These are phyloP conservation scores for Raddia distichophylla DNA, from an alignment of 176 grass and related monocot genomes.

Conservation along the genomic window DNA sequence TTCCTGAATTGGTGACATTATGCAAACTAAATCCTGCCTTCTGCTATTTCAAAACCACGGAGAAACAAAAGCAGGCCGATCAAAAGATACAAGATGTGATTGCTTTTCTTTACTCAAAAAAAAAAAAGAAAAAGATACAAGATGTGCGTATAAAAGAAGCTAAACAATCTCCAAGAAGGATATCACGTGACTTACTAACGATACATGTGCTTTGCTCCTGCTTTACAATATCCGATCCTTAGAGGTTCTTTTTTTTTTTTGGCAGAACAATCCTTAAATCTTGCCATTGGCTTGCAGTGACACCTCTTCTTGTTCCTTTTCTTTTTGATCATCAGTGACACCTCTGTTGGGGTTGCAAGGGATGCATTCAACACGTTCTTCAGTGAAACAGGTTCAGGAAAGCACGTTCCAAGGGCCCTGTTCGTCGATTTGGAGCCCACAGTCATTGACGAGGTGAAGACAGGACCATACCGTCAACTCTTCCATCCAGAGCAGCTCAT, in stretches of 20 bases:
- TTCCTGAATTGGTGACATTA: not conserved
- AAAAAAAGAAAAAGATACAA: not conserved
- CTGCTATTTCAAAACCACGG: not conserved
- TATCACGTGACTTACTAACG: not conserved
- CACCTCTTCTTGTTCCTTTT: constrained; percentile 23
- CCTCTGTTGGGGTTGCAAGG: constrained; percentile 55
- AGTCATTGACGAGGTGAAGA: constrained; percentile 77
- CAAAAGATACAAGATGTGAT: not conserved
- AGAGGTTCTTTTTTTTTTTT: too few species aligned
- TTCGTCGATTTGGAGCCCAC: constrained; percentile 79
- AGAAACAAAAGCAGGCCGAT: constrained; percentile 13
- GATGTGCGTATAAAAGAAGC: not conserved
- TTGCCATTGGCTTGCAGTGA: constrained; percentile 50
- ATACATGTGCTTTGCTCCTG: constrained; percentile 16
- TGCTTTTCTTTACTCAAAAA: too few species aligned
- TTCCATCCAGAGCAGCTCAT: constrained; percentile 91
- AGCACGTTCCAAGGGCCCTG: constrained; percentile 75
- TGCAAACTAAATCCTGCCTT: not conserved
- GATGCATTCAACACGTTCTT: constrained; percentile 94
- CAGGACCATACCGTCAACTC: constrained; percentile 63
- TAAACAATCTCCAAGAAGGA: constrained; percentile 12
- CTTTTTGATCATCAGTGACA: constrained; percentile 45
- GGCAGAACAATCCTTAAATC: too few species aligned
- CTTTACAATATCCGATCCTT: constrained; percentile 2
- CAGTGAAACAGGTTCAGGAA: constrained; percentile 73